Base-by-base conservation (phyloP, 345 rosid species). In the Pelargonium nanum region DNA sequence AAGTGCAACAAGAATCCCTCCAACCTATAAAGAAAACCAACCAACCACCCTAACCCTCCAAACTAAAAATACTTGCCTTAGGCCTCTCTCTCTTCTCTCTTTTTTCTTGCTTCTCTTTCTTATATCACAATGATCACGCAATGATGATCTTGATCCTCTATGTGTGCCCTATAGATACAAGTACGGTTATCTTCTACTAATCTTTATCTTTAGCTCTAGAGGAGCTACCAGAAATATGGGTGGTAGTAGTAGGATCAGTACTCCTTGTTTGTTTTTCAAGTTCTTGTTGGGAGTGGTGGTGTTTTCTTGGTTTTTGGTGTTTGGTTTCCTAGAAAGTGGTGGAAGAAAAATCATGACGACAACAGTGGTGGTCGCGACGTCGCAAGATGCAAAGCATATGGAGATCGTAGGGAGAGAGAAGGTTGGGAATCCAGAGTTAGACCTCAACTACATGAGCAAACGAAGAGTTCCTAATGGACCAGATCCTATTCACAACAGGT, bases 401-500 rank as follows among this genome's bases (percentile, higher is more conserved):
- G 68, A 44, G 22, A 44, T 65, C 56, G 13, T 12, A 25, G 59
- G 28, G 19, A 22, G 58, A 26, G 57, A 59, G 17, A 60, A 60
- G 66, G 64, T 28, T 21, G 67, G 56, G 54, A 60, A 63, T 57
- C 75, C 69, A 1, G 72, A 56, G 60, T 56, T 66, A 61, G 83
- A 83, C 68, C 71, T 81, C 68, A 78, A 81, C 74, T 82, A 68
- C 74, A 71, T 81, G 79, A 81, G 83, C 88, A 87, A 82, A 65
- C 76, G 98, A 78, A 75, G 77, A 79, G 95, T 92, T 32, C 98
- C 98, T 19, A 84, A 85, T 60, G 98, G 97, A 53, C 88, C 97
- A 4, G 98, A 92, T 78, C 98, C 98, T 70, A 89, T 89, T 68
- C 98, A 92, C 51, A 92, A 92, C 84, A 89, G 98, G 98, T 88